Conservation (phyloP, 2,329 filamentous ascomycete species). For the Pestalotiopsis sp. region DNA sequence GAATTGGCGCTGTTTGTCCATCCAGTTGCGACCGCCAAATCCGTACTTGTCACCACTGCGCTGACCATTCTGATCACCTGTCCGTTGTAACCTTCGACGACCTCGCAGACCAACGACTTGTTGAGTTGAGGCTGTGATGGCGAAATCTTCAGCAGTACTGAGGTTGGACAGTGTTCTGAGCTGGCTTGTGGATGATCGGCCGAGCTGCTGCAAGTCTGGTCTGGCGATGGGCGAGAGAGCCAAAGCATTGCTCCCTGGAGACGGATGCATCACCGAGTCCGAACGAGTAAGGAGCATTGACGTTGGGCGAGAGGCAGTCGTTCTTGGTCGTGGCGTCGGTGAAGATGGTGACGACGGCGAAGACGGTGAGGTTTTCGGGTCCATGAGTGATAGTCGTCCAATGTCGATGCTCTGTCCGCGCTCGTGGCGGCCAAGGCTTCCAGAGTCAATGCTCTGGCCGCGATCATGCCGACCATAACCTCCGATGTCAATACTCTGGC, state of each 20-base stretch:
- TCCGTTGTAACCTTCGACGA: constrained; percentile 78
- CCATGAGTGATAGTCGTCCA: constrained; percentile 35
- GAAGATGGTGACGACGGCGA: neutral
- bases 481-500: constrained; percentile 39
- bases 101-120: constrained; percentile 89
- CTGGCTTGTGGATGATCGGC: constrained; percentile 88
- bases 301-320: constrained; percentile 49
- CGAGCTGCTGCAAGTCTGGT: constrained; percentile 79
- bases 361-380: constrained; percentile 38
- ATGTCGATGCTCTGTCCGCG: constrained; percentile 50
- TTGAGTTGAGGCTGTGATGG: constrained; percentile 75
- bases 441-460: constrained; percentile 27
- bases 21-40: constrained; percentile 91
- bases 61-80: constrained; percentile 53
- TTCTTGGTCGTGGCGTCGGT: constrained; percentile 22
- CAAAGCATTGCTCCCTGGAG: constrained; percentile 35
- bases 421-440: constrained; percentile 41
- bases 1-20: constrained; percentile 98
- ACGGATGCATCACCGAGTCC: constrained; percentile 49
- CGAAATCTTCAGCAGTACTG: constrained; percentile 77
- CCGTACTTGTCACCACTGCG: constrained; percentile 59
- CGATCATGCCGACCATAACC: constrained; percentile 5
- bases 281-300: constrained; percentile 64
- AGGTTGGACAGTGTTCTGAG: constrained; percentile 85
- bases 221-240: constrained; percentile 56